Base-by-base conservation (phyloP, 2,329 filamentous ascomycete species). In the Achaetomium macrosporum region DNA sequence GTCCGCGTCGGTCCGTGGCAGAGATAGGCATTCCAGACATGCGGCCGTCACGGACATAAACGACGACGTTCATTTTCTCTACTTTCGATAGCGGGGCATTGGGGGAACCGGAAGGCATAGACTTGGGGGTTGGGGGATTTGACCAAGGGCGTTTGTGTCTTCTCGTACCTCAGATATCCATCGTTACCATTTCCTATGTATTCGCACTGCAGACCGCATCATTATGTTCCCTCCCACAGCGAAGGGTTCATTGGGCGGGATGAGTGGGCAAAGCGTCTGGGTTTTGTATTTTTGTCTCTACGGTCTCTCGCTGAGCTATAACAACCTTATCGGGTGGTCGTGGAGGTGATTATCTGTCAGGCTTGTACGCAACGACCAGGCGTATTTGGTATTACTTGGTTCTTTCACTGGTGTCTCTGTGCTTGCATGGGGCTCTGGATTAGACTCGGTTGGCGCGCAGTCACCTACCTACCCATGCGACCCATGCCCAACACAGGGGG, bases 1-100 rank as follows among this genome's bases (percentile, higher is more conserved):
- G 82, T 85, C 25, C 73, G 76, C 47, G 82, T 85, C 53, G 82
- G 82, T n/a, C 78, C 77, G 13, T 84, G 77, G 77, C 83, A 78
- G 65, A 31, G 2, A 8, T 36, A 48, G 30, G n/a, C n/a, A n/a
- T n/a, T n/a, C n/a, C n/a, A n/a, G n/a, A n/a, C n/a, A n/a, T n/a
- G n/a, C n/a, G 9, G 7, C 35, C 35, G 13, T n/a, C 33, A 42
- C 10, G 30, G 16, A 17, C 11, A 16, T 25, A 25, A 29, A 13
- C 10, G 49, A 15, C 42, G 20, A 17, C 15, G 7, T 15, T 12
- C 5, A 15, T 29, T 39, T 25, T 25, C 4, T 35, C 15, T 35
- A 35, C 33, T 35, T 5, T 35, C 33, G 13, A 8, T 37, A 8
- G 35, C 35, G n/a, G n/a, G n/a, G n/a, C n/a, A n/a, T 17, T 36